Evolutionary conservation across 352 stramenopile species (phyloP).

Genomic region (Phytopythium aichiense): DNA sequence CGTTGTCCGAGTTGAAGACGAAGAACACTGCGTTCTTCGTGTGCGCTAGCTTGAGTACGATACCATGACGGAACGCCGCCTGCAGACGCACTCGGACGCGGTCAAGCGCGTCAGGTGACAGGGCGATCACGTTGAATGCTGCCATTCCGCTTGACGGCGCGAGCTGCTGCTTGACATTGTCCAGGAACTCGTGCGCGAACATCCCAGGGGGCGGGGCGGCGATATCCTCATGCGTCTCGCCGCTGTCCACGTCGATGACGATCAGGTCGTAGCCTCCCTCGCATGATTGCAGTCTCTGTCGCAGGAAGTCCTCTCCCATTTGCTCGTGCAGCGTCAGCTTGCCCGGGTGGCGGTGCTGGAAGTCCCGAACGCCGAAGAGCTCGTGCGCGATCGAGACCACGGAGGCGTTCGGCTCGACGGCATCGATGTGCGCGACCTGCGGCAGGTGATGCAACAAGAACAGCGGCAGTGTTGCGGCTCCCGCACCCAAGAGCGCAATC

Average conservation of each 20-base stretch:
- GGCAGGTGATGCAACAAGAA: conserved; percentile 43
- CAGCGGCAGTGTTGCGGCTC: conserved; percentile 47
- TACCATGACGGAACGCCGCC: conserved; percentile 22
- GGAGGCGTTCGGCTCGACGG: conserved; percentile 45
- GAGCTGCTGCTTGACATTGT: conserved; percentile 20
- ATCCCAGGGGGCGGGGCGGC: conserved; percentile 38
- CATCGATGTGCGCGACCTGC: conserved; percentile 35
- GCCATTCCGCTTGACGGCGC: conserved; percentile 21
- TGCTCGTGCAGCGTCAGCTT: conserved; percentile 35
- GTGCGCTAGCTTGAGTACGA: conserved; percentile 21
- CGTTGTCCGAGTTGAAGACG: conserved; percentile 22
- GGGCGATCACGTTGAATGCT: conserved; percentile 59
- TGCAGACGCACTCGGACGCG: conserved; percentile 21
- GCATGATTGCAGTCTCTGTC: conserved; percentile 9
- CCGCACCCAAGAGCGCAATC: conserved; percentile 50
- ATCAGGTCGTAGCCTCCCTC: conserved; percentile 32
- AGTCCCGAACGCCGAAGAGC: conserved; percentile 38
- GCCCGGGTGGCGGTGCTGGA: conserved; percentile 13
- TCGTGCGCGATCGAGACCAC: conserved; percentile 39
- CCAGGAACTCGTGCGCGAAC: conserved; percentile 35
- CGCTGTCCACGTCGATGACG: conserved; percentile 65
- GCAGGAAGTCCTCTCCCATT: conserved; percentile 43
- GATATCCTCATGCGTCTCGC: conserved; percentile 27
- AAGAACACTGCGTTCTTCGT: conserved; percentile 38
- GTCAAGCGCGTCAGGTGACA: conserved; percentile 23